Evolutionary conservation across 2,329 filamentous ascomycete species (phyloP), one percentile per base, ranked within the genome.

Genomic region (Colletotrichum eremochloae): DNA sequence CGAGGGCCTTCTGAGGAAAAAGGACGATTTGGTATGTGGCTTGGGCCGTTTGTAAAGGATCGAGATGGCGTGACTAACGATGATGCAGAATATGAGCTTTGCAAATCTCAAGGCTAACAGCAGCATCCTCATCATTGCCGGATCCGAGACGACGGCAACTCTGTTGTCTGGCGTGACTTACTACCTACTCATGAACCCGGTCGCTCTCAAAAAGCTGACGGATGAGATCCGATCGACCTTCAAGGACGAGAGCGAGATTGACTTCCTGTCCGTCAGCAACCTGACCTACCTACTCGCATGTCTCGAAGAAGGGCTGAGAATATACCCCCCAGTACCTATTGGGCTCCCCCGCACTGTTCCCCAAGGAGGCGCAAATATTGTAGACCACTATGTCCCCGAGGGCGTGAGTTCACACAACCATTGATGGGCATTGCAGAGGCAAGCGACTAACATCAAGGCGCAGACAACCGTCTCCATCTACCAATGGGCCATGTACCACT

Each of bases 281-380:
- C 75, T 85, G 0, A 68, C 76, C 5, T 86, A 85, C 64, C 76
- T 86, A 44, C 75, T 80, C 18, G 84, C 84, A 1, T 80, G 77
- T 40, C 72, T 86, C 14, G 78, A 85, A 0, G 85, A 87, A 76
- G 77, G 77, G 3, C 76, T 87, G 38, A 78, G 86, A 15, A 73
- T 84, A 14, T 85, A 83, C 63, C 82, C 84, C 12, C 77, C 76
- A 1, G 75, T 75, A 2, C 68, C 75, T 55, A 76, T 71, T 20
- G 77, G 75, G 0, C 72, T 80, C 29, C 77, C 77, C 8, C 69
- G 82, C 1, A 58, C 78, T 31, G 77, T 78, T 1, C 78, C 80
- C 20, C 71, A 72, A 33, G 80, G 79, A 3, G 83, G 83, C 4
- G 79, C 77, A 0, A 76, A 65, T 1, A 77, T 84, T 63, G 75